Evolutionary conservation across 148 eudicot species (phyloP).

Genomic region (Diospyros kaki): DNA sequence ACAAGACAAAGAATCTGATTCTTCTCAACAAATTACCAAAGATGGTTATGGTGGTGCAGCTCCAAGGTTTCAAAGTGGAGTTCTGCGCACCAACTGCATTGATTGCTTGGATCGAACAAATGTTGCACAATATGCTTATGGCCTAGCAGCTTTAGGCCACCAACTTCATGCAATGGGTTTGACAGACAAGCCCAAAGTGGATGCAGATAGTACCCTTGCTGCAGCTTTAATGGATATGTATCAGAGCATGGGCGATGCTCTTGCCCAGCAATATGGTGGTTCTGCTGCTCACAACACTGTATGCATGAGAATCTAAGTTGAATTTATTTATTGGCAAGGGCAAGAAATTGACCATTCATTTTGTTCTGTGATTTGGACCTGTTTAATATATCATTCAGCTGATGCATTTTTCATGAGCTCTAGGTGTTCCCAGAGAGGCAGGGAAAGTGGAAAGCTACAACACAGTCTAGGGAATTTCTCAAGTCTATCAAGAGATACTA

Average conservation of each 20-base stretch:
- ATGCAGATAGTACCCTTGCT: constrained; percentile 87
- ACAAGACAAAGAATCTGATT: constrained; percentile 50
- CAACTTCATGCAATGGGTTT: constrained; percentile 92
- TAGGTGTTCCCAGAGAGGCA: constrained; percentile 95
- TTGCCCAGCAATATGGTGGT: constrained; percentile 99
- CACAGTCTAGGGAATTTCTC: constrained; percentile 90
- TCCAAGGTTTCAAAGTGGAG: constrained; percentile 81
- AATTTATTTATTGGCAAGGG: constrained; percentile 1
- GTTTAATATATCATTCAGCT: background rate
- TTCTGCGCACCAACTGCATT: constrained; percentile 93
- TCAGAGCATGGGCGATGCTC: constrained; percentile 98
- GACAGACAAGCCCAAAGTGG: constrained; percentile 78
- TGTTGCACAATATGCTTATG: constrained; percentile 98
- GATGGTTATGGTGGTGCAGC: constrained; percentile 34
- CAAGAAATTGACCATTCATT: background rate
- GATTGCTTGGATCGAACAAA: constrained; percentile 97
- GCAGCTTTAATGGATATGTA: constrained; percentile 95
- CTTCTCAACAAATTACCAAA: constrained; percentile 31
- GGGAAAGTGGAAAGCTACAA: constrained; percentile 99
- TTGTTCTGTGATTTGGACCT: background rate
- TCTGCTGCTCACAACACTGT: constrained; percentile 98
- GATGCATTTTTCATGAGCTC: constrained; percentile 1
- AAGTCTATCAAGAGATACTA: constrained; percentile 96
- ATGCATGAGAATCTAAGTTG: constrained; percentile 13
- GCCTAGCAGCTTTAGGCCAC: constrained; percentile 89